These are phyloP conservation scores for Penicillium paneum DNA, from an alignment of 2,329 filamentous ascomycete genomes.

Conservation along the genomic window DNA sequence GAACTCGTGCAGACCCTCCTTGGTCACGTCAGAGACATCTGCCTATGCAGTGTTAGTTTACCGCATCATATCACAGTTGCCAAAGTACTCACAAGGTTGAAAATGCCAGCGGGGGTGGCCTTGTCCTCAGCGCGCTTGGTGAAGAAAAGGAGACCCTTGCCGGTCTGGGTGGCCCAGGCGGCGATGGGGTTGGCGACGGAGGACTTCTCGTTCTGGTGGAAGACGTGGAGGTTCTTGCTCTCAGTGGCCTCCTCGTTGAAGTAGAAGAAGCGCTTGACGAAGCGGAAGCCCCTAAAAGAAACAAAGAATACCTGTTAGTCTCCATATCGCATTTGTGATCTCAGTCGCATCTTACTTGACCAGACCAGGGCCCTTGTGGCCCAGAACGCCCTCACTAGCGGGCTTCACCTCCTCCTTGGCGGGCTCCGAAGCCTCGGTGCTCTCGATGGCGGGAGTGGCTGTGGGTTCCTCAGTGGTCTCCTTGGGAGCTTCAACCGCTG, in stretches of 20 bases:
- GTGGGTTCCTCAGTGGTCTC: constrained; percentile 13
- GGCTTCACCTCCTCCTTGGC: constrained; percentile 56
- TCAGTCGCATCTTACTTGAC: constrained; percentile 68
- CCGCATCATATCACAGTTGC: background rate
- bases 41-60: constrained; percentile 45
- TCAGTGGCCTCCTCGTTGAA: constrained; percentile 72
- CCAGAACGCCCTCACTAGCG: constrained; percentile 77
- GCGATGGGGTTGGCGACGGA: constrained; percentile 72
- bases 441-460: constrained; percentile 11
- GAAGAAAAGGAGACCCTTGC: constrained; percentile 91
- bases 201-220: constrained; percentile 86
- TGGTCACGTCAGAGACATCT: constrained; percentile 68
- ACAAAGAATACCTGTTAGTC: constrained; percentile 21
- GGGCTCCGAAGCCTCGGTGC: constrained; percentile 16
- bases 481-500: constrained; percentile 11
- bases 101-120: constrained; percentile 72
- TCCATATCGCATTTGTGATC: background rate
- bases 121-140: constrained; percentile 82
- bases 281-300: constrained; percentile 70
- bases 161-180: constrained; percentile 89
- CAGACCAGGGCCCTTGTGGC: constrained; percentile 84
- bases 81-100: constrained; percentile 69
- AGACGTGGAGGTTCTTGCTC: constrained; percentile 68
- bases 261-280: constrained; percentile 92
- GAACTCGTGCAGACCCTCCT: constrained; percentile 78